Percentiles rank a stretch among this genome's conserved stretches.
phyloP scores from a whole-genome alignment of 1,284 basidiomycete species.

The Tilletia caries region DNA sequence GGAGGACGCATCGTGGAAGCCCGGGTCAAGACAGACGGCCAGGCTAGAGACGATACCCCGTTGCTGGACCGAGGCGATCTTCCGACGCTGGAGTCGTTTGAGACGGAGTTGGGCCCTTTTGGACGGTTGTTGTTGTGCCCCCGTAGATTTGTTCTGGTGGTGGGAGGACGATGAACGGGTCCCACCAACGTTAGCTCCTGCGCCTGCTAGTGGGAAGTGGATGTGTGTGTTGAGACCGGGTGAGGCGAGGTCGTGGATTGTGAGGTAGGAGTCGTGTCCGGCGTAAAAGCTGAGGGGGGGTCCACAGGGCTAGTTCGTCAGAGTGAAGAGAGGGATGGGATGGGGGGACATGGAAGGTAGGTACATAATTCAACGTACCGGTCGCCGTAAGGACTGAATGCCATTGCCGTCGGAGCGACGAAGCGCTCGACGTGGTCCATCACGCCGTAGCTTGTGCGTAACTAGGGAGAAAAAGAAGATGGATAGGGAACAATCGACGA shows the following conservation, averaged over 20 bases:
- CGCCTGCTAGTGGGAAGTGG: slow-evolving; percentile 21
- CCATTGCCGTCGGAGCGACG: slow-evolving; percentile 34
- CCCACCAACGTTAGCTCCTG: slow-evolving; percentile 10
- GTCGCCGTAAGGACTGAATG: slow-evolving; percentile 34
- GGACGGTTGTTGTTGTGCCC: not conserved
- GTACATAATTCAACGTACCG: slow-evolving; percentile 15
- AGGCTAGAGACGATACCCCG: slow-evolving; percentile 29
- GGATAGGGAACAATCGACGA: too few relatives aligned
- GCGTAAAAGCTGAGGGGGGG: slow-evolving; percentile 27
- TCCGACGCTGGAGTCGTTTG: not conserved
- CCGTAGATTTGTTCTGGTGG: not conserved
- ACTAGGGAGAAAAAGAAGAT: not conserved
- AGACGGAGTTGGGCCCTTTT: not conserved
- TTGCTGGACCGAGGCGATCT: not conserved
- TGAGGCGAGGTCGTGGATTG: slow-evolving; percentile 27
- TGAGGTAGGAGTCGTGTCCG: slow-evolving; percentile 26
- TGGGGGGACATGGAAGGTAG: too few relatives aligned
- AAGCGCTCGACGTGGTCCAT: slow-evolving; percentile 44
- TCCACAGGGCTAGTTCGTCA: too few relatives aligned
- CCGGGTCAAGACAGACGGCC: slow-evolving; percentile 16
- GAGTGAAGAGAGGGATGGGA: too few relatives aligned
- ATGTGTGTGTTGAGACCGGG: slow-evolving; percentile 39
- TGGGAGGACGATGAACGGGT: not conserved
- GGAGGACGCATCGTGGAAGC: not conserved
- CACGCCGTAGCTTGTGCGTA: slow-evolving; percentile 35